Evolutionary conservation across 148 eudicot species (phyloP).

Genomic region (Cornus kousa): DNA sequence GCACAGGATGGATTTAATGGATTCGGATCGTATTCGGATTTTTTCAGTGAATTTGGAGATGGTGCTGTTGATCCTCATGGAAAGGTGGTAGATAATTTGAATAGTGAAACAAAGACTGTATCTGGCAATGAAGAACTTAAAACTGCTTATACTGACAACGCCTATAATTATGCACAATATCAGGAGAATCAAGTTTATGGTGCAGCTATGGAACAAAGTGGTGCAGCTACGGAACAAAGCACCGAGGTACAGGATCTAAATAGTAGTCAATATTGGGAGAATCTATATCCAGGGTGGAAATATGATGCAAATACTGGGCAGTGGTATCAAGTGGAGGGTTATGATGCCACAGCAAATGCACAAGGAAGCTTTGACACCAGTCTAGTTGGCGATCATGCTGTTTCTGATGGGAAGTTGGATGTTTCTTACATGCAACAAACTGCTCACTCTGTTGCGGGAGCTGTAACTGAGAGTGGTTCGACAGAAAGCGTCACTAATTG

Average conservation of each 20-base stretch:
- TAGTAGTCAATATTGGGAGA: conserved; percentile 64
- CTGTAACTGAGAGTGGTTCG: conserved; percentile 37
- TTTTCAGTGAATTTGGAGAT: conserved; percentile 54
- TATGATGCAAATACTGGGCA: conserved; percentile 66
- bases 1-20: conserved; percentile 36
- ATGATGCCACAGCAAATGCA: conserved; percentile 34
- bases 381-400: conserved; percentile 26
- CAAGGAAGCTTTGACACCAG: conserved; percentile 29
- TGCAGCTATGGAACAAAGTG: conserved; percentile 35
- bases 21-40: conserved; percentile 73
- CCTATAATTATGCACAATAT: conserved; percentile 22
- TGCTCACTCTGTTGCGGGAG: conserved; percentile 39
- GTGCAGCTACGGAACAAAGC: conserved; percentile 31
- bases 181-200: conserved; percentile 30
- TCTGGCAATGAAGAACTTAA: conserved; percentile 22
- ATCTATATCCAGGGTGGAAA: conserved; percentile 80
- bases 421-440: conserved; percentile 55
- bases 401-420: conserved; percentile 31
- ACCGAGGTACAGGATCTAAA: conserved; percentile 36
- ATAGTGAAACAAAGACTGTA: conserved; percentile 23
- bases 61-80: conserved; percentile 33
- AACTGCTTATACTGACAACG: conserved; percentile 15
- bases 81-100: conserved; percentile 30
- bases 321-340: conserved; percentile 68
- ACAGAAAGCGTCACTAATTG: conserved; percentile 48